Evolutionary conservation across 768 basidiomycete species (phyloP).

Genomic region (Mycena pura): DNA sequence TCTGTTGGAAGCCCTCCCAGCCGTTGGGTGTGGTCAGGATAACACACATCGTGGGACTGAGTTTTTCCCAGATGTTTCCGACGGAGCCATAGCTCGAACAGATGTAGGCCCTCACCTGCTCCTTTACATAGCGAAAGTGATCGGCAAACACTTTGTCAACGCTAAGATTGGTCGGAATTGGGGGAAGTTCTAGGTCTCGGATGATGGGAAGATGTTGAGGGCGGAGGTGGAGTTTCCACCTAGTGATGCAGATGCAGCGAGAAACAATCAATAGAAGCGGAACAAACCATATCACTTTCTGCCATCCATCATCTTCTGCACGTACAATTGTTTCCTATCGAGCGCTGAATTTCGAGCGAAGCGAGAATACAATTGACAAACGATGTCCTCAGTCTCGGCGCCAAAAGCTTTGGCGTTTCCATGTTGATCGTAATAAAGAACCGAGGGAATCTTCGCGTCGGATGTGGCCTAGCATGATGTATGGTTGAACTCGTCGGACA

Average conservation of each 20-base stretch:
- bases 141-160: constrained; percentile 27
- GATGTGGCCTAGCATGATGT: constrained; percentile 30
- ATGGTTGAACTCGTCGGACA: no score
- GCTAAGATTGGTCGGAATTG: constrained; percentile 15
- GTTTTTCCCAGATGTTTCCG: constrained; percentile 23
- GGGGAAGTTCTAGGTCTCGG: constrained; percentile 21
- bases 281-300: constrained; percentile 17
- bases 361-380: background rate
- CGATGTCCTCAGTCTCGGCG: constrained; percentile 29
- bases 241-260: background rate
- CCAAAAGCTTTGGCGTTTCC: constrained; percentile 27
- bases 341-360: background rate
- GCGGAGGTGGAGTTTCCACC: constrained; percentile 30
- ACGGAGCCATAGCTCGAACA: constrained; percentile 21
- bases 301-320: constrained; percentile 26
- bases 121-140: constrained; percentile 27
- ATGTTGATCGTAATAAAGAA: constrained; percentile 27
- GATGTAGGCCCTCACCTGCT: constrained; percentile 26
- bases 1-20: constrained; percentile 31
- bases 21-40: constrained; percentile 33
- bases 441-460: constrained; percentile 31
- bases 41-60: constrained; percentile 27
- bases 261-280: background rate
- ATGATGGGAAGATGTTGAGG: constrained; percentile 30
- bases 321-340: constrained; percentile 15